Evolutionary conservation across 306 rosid species (phyloP), one percentile per base, ranked within the genome.

Genomic region (Castanopsis chinensis): DNA sequence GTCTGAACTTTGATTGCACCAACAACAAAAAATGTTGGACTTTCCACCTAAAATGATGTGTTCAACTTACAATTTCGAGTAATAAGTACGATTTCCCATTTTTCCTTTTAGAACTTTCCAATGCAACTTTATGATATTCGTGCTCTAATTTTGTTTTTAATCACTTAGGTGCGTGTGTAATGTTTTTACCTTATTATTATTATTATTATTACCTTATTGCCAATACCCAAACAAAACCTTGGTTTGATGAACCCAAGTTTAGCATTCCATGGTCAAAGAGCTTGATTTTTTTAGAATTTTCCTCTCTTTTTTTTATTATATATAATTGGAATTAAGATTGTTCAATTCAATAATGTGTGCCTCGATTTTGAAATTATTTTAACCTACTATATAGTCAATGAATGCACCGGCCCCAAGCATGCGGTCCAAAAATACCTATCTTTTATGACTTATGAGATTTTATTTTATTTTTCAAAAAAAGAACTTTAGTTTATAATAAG

Each of bases 191-290:
- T 21, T 21, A 21, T 58, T 58, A 17, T 56, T 56, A 21, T 58
- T 21, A n/a, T 58, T 21, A 70, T 67, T 56, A 59, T 25, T 25
- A 25, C 27, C 27, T 25, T 25, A 25, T 25, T 54, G 68, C 53
- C 15, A 12, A 10, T 7, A 8, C 3, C 11, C 4, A 68, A 41
- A 81, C 72, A 79, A 81, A 57, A 69, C 77, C 68, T 83, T 51
- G 86, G 87, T 86, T 84, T 70, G 80, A 78, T 72, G 85, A 13
- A 83, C 72, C 54, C 87, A 77, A 63, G 58, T 15, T 64, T 83
- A 77, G 76, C 84, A 77, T 64, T 82, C 90, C 84, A 88, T 77
- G 85, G 94, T 87, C 87, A 87, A 87, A 71, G 83, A 65, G 84
- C 79, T 27, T 53, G 79, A 82, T 37, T 37, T 37, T 37, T 69